Conservation (phyloP, 2,329 filamentous ascomycete species). For the Aspergillus sp. region DNA sequence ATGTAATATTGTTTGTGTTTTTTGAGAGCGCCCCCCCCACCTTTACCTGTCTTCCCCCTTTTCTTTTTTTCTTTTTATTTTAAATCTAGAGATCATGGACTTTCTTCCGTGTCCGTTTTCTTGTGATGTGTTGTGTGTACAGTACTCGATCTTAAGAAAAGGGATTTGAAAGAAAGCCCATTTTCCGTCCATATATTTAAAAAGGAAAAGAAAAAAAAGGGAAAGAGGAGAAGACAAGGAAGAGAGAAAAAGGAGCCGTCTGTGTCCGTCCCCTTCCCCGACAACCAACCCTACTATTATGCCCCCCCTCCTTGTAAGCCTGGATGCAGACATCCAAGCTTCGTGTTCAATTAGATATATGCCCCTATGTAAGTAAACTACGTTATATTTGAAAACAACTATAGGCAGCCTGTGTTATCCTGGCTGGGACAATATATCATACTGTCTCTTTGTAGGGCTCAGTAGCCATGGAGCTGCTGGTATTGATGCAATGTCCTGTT, state of each 20-base stretch:
- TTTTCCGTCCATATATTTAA: background rate
- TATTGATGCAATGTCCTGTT: too few species aligned
- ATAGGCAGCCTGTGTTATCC: constrained; percentile 28
- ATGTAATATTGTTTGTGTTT: constrained; percentile 33
- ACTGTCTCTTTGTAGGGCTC: constrained; percentile 17
- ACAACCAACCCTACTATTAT: background rate
- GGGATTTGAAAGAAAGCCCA: constrained; percentile 18
- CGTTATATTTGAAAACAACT: constrained; percentile 21
- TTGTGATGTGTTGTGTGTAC: constrained; percentile 34
- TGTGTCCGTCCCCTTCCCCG: too few species aligned
- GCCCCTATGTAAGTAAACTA: constrained; percentile 31
- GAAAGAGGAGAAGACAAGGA: background rate
- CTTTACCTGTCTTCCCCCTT: too few species aligned
- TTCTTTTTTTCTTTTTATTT: constrained; percentile 15
- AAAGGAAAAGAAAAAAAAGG: background rate
- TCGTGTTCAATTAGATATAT: constrained; percentile 32
- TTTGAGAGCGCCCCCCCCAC: constrained; percentile 21
- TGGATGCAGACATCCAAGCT: constrained; percentile 19
- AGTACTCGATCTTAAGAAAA: constrained; percentile 33
- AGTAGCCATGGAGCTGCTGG: too few species aligned
- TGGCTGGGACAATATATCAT: constrained; percentile 23
- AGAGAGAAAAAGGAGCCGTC: constrained; percentile 6
- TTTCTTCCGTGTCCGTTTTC: constrained; percentile 30
- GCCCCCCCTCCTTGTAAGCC: constrained; percentile 17
- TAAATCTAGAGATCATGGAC: constrained; percentile 14